phyloP scores from a whole-genome alignment of 129 eudicot species.

The Chrysanthemum makinoi region DNA sequence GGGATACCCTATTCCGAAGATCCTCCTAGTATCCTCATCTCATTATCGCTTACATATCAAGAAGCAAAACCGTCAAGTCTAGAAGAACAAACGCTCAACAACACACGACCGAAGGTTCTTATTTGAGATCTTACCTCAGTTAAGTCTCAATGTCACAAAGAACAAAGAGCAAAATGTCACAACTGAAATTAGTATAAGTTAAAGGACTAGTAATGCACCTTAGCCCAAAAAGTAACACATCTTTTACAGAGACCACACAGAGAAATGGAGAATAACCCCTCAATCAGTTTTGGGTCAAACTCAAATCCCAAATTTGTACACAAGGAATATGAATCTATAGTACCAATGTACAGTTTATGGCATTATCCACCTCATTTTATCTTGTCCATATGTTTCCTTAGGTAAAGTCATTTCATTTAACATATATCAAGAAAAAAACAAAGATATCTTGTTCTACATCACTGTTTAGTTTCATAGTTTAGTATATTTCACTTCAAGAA shows the following conservation, averaged over 20 bases:
- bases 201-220: conserved; percentile 21
- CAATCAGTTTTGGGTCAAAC: conserved; percentile 38
- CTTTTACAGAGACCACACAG: conserved; percentile 32
- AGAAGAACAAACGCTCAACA: no score
- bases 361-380: conserved; percentile 24
- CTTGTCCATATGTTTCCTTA: conserved; percentile 31
- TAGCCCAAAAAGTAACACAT: conserved; percentile 22
- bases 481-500: conserved; percentile 20
- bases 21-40: no score
- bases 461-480: conserved; percentile 13
- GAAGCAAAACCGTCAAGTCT: no score
- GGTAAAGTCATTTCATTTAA: conserved; percentile 37
- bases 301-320: conserved; percentile 38
- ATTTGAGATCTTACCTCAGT: no score
- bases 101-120: no score
- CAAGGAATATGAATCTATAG: conserved; percentile 40
- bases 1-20: no score
- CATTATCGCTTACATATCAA: no score
- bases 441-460: conserved; percentile 20
- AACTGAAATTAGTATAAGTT: not conserved
- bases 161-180: conserved; percentile 13
- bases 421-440: conserved; percentile 20
- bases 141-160: not conserved
- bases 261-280: conserved; percentile 25
- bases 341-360: conserved; percentile 28